Conservation (phyloP, 768 basidiomycete genomes). For the Hypholoma sublateritium region DNA sequence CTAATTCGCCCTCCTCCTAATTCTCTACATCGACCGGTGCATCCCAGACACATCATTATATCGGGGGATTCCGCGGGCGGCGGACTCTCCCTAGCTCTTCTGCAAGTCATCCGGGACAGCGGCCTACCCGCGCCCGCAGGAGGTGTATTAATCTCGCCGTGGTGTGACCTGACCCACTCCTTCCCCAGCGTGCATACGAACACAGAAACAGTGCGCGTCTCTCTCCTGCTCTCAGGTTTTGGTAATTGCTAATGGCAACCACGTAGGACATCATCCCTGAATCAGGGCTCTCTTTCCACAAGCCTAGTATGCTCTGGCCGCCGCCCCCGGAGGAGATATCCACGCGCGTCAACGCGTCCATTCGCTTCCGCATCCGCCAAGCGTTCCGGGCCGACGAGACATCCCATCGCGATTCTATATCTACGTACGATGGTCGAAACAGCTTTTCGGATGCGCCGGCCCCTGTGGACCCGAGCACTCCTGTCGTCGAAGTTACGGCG, state of each 20-base stretch:
- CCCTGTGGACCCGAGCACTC: neutral
- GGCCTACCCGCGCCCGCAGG: slow-evolving; percentile 85
- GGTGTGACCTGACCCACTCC: slow-evolving; percentile 91
- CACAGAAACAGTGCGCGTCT: slow-evolving; percentile 68
- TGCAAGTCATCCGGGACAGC: slow-evolving; percentile 85
- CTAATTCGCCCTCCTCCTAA: slow-evolving; percentile 84
- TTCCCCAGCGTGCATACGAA: slow-evolving; percentile 88
- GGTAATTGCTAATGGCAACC: neutral
- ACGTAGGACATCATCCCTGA: slow-evolving; percentile 74
- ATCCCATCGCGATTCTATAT: slow-evolving; percentile 15
- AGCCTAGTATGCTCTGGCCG: slow-evolving; percentile 78
- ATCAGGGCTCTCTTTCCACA: slow-evolving; percentile 77
- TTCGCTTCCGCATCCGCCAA: slow-evolving; percentile 63
- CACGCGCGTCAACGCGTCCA: slow-evolving; percentile 49
- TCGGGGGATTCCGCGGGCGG: slow-evolving; percentile 95
- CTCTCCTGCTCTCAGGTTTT: neutral
- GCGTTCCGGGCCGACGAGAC: slow-evolving; percentile 39
- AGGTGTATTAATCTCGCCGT: slow-evolving; percentile 87
- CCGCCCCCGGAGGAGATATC: slow-evolving; percentile 70
- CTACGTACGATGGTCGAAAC: slow-evolving; percentile 16
- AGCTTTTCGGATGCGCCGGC: neutral
- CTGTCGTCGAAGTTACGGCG: slow-evolving; percentile 20
- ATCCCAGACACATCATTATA: slow-evolving; percentile 80
- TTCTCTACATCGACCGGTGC: slow-evolving; percentile 74
- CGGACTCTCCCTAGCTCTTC: slow-evolving; percentile 76